Percentiles rank a stretch among this genome's conserved stretches.
These are phyloP conservation scores for Cucurbita moschata DNA, from an alignment of 306 rosid genomes.

Conservation along the genomic window DNA sequence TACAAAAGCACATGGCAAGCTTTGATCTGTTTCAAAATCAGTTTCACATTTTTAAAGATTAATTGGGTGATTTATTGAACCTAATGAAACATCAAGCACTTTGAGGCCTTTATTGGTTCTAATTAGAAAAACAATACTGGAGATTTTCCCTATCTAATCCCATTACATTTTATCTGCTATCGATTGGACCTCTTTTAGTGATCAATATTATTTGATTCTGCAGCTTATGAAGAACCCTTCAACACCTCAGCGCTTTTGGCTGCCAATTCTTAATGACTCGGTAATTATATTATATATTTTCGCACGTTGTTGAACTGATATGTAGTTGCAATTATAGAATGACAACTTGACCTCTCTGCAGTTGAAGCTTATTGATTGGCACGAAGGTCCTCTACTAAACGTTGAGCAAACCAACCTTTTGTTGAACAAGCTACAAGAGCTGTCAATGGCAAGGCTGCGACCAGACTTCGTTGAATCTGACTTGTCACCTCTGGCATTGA, in stretches of 20 bases:
- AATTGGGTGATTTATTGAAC: not conserved
- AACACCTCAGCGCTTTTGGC: constrained; percentile 89
- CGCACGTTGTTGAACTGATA: not conserved
- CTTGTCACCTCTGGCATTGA: constrained; percentile 44
- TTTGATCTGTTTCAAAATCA: not conserved
- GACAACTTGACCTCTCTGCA: constrained; percentile 18
- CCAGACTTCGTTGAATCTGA: constrained; percentile 46
- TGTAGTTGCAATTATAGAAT: not conserved
- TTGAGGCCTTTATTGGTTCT: not conserved
- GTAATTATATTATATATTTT: constrained; percentile 18
- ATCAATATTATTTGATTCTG: not conserved
- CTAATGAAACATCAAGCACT: not conserved
- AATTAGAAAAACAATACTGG: not conserved
- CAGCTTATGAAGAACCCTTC: constrained; percentile 91
- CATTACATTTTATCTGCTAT: not conserved
- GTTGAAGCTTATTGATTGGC: constrained; percentile 76
- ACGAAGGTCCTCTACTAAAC: constrained; percentile 55
- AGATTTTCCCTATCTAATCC: not conserved
- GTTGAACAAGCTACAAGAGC: constrained; percentile 73
- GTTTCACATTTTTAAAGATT: not conserved
- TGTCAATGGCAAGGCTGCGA: constrained; percentile 52
- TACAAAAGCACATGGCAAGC: not conserved
- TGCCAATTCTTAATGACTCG: constrained; percentile 79
- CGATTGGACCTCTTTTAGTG: not conserved
- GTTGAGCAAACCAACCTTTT: constrained; percentile 63